Base-by-base conservation (phyloP, 257 asterid species). In the Lithospermum erythrorhizon region DNA sequence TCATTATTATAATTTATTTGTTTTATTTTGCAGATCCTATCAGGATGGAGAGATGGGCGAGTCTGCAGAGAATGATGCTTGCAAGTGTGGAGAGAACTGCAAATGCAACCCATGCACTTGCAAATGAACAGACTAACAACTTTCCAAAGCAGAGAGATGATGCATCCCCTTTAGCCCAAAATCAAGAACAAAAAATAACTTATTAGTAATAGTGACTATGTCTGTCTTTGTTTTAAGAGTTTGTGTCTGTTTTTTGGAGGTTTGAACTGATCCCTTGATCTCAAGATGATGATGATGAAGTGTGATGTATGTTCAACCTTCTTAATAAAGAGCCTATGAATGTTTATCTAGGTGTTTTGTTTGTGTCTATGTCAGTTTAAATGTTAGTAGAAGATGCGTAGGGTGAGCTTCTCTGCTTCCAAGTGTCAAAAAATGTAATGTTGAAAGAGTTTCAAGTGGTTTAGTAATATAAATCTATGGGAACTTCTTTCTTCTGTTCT, bases 41-140 rank as follows among this genome's bases (percentile, higher is more conserved):
- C 90, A 70, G 32, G 88, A 10, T 79, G 73, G 84, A 49, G 82
- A n/a, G 9, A 57, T 65, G 65, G 84, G 70, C 9, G 80, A 57
- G 24, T 72, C 70, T 10, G 75, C 81, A 2, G 96, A 84, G 76
- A 80, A 82, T 21, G 96, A 53, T 11, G 78, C 95, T 9, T 90
- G 98, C 95, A 83, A 87, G 81, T 90, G 98, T 53, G 96, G 94
- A 21, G 27, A 72, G 18, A 73, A 79, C 86, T 90, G 98, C 94
- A 81, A 61, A 58, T 90, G 98, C 81, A 20, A 82, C 48, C 94
- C 96, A 2, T 90, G 98, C 86, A 87, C 0, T 29, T 90, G 98
- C 85, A 83, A 87, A 58, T 85, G 90, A 87, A 66, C n/a, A 3
- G 58, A 15, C 35, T 52, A 8, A 21, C 19, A 24, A 1, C 2